A percentile compares a stretch with the other conserved stretches of the same genome.
Evolutionary conservation across 2,329 filamentous ascomycete species (phyloP).

Genomic region (Penicillium sp.): DNA sequence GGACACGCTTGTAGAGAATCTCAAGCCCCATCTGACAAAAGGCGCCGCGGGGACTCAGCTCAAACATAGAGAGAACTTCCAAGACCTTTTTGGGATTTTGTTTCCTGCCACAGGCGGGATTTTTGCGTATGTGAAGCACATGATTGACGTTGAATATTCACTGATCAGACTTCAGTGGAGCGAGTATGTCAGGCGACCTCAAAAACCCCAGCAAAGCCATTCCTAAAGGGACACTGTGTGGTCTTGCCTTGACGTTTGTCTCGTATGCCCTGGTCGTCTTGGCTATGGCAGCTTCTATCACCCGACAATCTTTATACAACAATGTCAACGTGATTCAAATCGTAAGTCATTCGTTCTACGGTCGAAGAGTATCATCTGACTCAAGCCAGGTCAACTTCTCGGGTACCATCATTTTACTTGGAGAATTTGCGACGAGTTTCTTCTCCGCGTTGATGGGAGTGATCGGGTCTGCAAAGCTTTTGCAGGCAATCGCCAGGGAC

Average conservation of each 20-base stretch:
- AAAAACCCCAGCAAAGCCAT: conserved; percentile 78
- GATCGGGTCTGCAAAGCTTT: conserved; percentile 74
- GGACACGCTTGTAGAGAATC: conserved; percentile 65
- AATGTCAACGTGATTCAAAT: conserved; percentile 76
- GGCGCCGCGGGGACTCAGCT: conserved; percentile 59
- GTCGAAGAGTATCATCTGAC: conserved; percentile 5
- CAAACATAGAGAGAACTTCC: conserved; percentile 62
- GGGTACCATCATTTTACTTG: conserved; percentile 64
- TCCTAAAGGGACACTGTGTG: conserved; percentile 74
- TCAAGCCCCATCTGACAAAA: conserved; percentile 60
- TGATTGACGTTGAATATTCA: conserved; percentile 13
- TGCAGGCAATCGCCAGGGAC: conserved; percentile 77
- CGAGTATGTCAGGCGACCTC: conserved; percentile 84
- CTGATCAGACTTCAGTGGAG: conserved; percentile 49
- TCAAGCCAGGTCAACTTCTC: conserved; percentile 63
- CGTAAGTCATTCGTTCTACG: conserved; percentile 30
- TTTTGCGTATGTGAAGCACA: conserved; percentile 45
- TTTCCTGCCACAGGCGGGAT: conserved; percentile 65
- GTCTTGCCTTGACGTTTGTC: conserved; percentile 67
- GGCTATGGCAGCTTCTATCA: conserved; percentile 70
- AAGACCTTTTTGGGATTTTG: conserved; percentile 77
- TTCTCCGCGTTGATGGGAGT: conserved; percentile 86
- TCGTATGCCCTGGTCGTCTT: conserved; percentile 71
- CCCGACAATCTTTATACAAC: conserved; percentile 64
- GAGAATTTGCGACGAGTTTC: conserved; percentile 74